Base-by-base conservation (phyloP, 768 basidiomycete species). In the Rhodotorula babjevae region DNA sequence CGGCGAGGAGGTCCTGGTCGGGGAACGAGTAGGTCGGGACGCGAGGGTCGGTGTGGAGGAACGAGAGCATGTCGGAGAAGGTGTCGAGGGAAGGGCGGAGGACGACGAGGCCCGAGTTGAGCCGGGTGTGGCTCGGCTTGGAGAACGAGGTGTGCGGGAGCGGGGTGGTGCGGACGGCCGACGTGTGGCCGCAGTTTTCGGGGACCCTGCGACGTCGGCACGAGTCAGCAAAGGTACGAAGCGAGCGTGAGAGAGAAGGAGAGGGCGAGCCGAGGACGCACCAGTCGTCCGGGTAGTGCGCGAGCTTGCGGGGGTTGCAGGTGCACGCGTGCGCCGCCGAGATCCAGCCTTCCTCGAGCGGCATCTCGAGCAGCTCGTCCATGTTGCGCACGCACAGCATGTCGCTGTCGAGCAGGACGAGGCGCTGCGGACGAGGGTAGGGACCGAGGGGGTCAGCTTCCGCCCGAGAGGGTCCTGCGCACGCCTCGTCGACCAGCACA, bases 201-300 rank as follows among this genome's bases (percentile, higher is more conserved):
- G 95, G 93, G 52, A 87, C 84, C 95, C 95, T 97, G 76, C 59
- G 44, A 25, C 55, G 67, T 12, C 42, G 2, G 18, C 7, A 12
- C 31, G 19, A 25, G 12, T 21, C 40, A 27, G 44, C 0, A 57
- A 67, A 18, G 56, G 33, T 9, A n/a, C 59, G 57, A 60, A 61
- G 29, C 11, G 33, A 25, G 61, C 52, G 44, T 36, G 52, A 19
- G 36, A 23, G 31, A 36, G 16, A n/a, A 36, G 21, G 19, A 62
- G 53, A 27, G 7, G 53, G n/a, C n/a, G n/a, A n/a, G n/a, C n/a
- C 11, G 42, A 49, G 61, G 21, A 36, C 76, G 79, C 63, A 85
- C 96, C 95, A 99, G 79, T 96, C 93, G 8, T 81, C 77, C 15
- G 95, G 95, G 82, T 99, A 99, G 80, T 94, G 91, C 5, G 84